Conservation (phyloP, 345 rosid species). For the Salix udensis region DNA sequence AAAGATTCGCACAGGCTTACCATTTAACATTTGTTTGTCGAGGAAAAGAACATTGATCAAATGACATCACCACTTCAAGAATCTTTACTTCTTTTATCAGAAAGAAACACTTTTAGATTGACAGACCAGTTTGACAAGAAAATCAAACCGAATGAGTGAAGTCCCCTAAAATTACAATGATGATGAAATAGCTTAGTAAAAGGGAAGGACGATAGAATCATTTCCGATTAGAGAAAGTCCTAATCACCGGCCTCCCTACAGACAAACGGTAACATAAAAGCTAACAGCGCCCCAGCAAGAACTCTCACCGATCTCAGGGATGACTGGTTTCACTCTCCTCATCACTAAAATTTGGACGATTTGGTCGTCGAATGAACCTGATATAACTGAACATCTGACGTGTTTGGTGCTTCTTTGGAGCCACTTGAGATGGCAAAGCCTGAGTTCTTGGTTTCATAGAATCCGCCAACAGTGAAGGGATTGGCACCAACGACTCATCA, state of each 20-base stretch:
- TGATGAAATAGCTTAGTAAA: not conserved
- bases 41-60: not conserved
- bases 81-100: not conserved
- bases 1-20: not conserved
- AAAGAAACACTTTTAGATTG: not conserved
- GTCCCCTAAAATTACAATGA: not conserved
- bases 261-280: not conserved
- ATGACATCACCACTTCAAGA: not conserved
- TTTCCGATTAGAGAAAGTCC: not conserved
- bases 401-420: not conserved
- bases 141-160: not conserved
- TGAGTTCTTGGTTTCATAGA: conserved; percentile 8
- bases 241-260: not conserved
- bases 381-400: not conserved
- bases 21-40: not conserved
- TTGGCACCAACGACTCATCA: conserved; percentile 13
- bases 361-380: conserved; percentile 6
- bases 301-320: not conserved
- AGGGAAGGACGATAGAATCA: not conserved
- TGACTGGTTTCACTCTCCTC: not conserved
- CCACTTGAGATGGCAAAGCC: not conserved
- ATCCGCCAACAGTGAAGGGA: not conserved
- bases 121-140: not conserved
- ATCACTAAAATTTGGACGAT: not conserved
- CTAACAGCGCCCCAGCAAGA: not conserved